A percentile compares a stretch with the other conserved stretches of the same genome.
phyloP scores from a whole-genome alignment of 2,329 filamentous ascomycete species.

The Xylariaceae sp. region DNA sequence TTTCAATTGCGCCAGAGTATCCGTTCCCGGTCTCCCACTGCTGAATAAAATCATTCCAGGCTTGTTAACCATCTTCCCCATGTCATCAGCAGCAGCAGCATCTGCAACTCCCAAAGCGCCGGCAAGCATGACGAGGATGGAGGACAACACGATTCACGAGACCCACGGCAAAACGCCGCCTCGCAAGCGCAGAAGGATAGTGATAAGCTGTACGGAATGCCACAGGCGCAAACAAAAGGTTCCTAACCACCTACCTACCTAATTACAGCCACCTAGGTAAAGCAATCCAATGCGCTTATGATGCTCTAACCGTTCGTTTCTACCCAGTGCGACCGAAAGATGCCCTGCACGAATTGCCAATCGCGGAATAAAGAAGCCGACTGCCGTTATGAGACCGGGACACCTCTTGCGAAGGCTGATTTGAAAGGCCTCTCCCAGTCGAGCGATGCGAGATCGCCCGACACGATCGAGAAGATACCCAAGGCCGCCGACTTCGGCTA shows the following conservation, averaged over 20 bases:
- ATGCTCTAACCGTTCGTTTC: slow-evolving; percentile 14
- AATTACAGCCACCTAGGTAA: not conserved
- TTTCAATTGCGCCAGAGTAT: not conserved
- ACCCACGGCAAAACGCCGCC: slow-evolving; percentile 42
- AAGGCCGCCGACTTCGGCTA: slow-evolving; percentile 58
- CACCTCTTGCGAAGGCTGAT: slow-evolving; percentile 45
- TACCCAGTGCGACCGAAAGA: slow-evolving; percentile 58
- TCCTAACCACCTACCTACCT: slow-evolving; percentile 3
- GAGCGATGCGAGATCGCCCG: slow-evolving; percentile 22
- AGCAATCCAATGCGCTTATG: slow-evolving; percentile 9
- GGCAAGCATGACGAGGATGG: slow-evolving; percentile 22
- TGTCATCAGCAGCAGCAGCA: too few species aligned
- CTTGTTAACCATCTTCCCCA: slow-evolving; percentile 10
- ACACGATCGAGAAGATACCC: slow-evolving; percentile 40
- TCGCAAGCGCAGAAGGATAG: slow-evolving; percentile 60
- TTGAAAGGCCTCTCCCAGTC: slow-evolving; percentile 32
- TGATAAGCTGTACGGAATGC: slow-evolving; percentile 67
- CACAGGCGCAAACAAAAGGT: slow-evolving; percentile 67
- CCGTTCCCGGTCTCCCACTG: not conserved
- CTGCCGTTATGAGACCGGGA: slow-evolving; percentile 61
- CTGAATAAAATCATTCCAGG: slow-evolving; percentile 1
- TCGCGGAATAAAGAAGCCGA: slow-evolving; percentile 57
- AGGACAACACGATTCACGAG: slow-evolving; percentile 20
- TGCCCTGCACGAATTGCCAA: slow-evolving; percentile 63
- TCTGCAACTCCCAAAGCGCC: slow-evolving; percentile 25